phyloP scores from a whole-genome alignment of 164 flowering plant species.

The Annona squamosa region DNA sequence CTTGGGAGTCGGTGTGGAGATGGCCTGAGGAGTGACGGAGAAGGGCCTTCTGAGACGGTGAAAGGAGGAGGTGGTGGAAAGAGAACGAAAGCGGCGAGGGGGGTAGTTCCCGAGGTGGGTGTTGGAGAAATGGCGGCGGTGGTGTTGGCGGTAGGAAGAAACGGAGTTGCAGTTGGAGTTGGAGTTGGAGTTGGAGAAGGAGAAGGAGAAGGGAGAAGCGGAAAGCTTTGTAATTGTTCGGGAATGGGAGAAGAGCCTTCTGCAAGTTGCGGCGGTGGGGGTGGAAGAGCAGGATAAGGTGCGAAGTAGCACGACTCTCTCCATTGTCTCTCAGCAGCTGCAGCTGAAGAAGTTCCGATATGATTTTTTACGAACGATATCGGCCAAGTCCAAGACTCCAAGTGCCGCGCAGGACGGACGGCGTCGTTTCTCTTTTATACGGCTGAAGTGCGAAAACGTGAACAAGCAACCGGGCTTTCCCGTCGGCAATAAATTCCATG shows the following conservation, averaged over 20 bases:
- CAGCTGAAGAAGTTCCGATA: neutral
- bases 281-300: slow-evolving; percentile 37
- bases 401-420: too few species aligned
- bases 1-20: slow-evolving; percentile 38
- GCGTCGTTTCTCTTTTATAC: too few species aligned
- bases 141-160: slow-evolving; percentile 10
- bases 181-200: slow-evolving; percentile 1
- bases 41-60: slow-evolving; percentile 25
- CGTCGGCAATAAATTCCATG: too few species aligned
- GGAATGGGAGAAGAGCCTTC: slow-evolving; percentile 25
- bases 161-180: slow-evolving; percentile 5
- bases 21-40: slow-evolving; percentile 51
- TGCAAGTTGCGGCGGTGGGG: slow-evolving; percentile 19
- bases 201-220: neutral
- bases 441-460: too few species aligned
- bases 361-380: too few species aligned
- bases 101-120: slow-evolving; percentile 17
- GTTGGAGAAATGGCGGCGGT: neutral
- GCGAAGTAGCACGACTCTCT: slow-evolving; percentile 50
- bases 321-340: slow-evolving; percentile 29
- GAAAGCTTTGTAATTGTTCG: slow-evolving; percentile 10
- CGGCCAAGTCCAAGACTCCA: too few species aligned
- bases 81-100: slow-evolving; percentile 23
- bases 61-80: slow-evolving; percentile 17
- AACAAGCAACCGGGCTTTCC: too few species aligned